phyloP scores from a whole-genome alignment of 768 basidiomycete species.

The Suillus variegatus region DNA sequence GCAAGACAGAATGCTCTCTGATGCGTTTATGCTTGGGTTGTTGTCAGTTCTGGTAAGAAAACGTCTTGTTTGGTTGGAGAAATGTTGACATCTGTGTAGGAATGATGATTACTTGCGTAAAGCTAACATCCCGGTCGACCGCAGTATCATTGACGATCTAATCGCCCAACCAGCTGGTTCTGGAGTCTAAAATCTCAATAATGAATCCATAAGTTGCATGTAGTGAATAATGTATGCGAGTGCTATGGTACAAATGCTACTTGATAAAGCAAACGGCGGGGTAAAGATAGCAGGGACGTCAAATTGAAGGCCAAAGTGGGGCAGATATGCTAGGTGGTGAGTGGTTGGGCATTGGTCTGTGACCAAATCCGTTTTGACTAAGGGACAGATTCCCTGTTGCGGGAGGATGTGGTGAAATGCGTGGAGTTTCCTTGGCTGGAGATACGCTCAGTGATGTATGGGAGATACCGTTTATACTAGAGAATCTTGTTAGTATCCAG shows the following conservation, averaged over 20 bases:
- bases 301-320: constrained; percentile 21
- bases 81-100: constrained; percentile 31
- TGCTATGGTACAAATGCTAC: constrained; percentile 33
- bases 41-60: constrained; percentile 50
- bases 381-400: constrained; percentile 12
- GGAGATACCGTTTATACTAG: constrained; percentile 15
- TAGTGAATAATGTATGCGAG: constrained; percentile 18
- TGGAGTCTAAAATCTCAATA: constrained; percentile 10
- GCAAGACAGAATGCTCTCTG: neutral
- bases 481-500: neutral
- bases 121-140: constrained; percentile 44
- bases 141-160: constrained; percentile 40
- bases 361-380: constrained; percentile 19
- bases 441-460: constrained; percentile 20
- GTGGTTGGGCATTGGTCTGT: constrained; percentile 21
- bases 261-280: constrained; percentile 8
- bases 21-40: neutral
- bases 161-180: constrained; percentile 24
- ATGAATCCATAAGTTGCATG: constrained; percentile 13
- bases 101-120: constrained; percentile 51
- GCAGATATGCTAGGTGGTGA: constrained; percentile 26
- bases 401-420: constrained; percentile 21
- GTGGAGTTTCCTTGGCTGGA: constrained; percentile 28
- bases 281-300: constrained; percentile 10
- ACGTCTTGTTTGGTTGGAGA: neutral